Evolutionary conservation across 495 filamentous ascomycete species (phyloP).

Genomic region (Hypoxylon perforatum): DNA sequence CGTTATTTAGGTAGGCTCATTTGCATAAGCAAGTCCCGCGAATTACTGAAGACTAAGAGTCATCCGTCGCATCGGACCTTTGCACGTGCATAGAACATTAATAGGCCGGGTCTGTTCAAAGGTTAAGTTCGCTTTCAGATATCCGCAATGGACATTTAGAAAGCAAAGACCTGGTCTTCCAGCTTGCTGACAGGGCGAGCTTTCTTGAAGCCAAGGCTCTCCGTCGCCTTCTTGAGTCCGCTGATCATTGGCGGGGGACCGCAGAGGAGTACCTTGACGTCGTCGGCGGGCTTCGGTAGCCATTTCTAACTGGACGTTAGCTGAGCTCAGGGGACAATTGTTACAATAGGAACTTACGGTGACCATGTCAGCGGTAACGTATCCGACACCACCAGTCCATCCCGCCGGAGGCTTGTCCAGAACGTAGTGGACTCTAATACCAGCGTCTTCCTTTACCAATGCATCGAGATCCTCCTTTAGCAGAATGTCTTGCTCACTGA

Average conservation of each 20-base stretch:
- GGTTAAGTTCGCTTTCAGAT: background rate
- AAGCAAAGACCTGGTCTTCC: conserved; percentile 97
- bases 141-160: conserved; percentile 64
- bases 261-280: conserved; percentile 96
- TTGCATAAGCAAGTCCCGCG: background rate
- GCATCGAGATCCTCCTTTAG: conserved; percentile 89
- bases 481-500: conserved; percentile 91
- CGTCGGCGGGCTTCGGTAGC: conserved; percentile 81
- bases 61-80: background rate
- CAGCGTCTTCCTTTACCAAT: conserved; percentile 77
- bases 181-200: conserved; percentile 94
- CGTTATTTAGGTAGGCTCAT: background rate
- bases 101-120: conserved; percentile 4
- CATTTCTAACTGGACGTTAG: conserved; percentile 61
- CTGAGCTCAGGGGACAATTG: background rate
- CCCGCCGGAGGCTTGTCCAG: conserved; percentile 93
- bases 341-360: conserved; percentile 66
- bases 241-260: conserved; percentile 96
- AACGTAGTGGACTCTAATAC: conserved; percentile 90
- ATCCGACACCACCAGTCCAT: conserved; percentile 92
- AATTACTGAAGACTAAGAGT: background rate
- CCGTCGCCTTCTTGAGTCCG: conserved; percentile 96
- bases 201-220: conserved; percentile 89
- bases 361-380: conserved; percentile 95
- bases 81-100: background rate